Base-by-base conservation (phyloP, 2,329 filamentous ascomycete species). In the Talaromyces sp. region DNA sequence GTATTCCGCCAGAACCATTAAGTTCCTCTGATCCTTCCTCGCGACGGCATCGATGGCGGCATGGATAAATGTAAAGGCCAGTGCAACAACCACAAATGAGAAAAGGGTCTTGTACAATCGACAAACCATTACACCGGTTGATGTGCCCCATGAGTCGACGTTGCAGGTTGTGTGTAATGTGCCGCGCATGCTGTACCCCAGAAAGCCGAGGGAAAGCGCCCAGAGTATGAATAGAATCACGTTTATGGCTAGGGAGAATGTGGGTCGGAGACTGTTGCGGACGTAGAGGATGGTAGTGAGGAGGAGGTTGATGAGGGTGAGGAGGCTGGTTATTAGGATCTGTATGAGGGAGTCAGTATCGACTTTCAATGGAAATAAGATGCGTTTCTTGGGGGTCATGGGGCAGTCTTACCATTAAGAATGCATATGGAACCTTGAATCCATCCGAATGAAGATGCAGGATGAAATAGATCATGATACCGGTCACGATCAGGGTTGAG, bases 61-160 rank as follows among this genome's bases (percentile, higher is more conserved):
- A 7, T 79, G 75, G 10, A 75, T 69, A 56, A 81, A 66, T 35
- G 80, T 78, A 2, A 77, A 73, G 2, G 78, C 64, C n/a, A 64
- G 59, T 6, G 79, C 81, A 31, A 80, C 61, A 28, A 82, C 64
- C 4, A 77, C 75, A 66, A 85, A 85, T 33, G 78, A 72, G 69
- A 83, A 85, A n/a, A 85, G 70, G 10, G 80, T 77, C 69, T 85
- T 85, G 76, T 84, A 86, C 58, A 77, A 72, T 55, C 79, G 70
- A 66, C 83, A 85, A 48, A 85, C 76, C 68, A 77, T 77, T 56
- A 84, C 77, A 2, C 82, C 83, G 2, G 77, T 75, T 1, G 77
- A 74, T 35, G 77, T 78, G n/a, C 77, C 76, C 83, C 83, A 85
- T 66, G 78, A 77, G 19, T 70, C 65, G 2, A 69, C 64, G 45